Evolutionary conservation across 192 early-diverging fungal genomes (phyloP).

Genomic region (Pecoramyces ruminantium): DNA sequence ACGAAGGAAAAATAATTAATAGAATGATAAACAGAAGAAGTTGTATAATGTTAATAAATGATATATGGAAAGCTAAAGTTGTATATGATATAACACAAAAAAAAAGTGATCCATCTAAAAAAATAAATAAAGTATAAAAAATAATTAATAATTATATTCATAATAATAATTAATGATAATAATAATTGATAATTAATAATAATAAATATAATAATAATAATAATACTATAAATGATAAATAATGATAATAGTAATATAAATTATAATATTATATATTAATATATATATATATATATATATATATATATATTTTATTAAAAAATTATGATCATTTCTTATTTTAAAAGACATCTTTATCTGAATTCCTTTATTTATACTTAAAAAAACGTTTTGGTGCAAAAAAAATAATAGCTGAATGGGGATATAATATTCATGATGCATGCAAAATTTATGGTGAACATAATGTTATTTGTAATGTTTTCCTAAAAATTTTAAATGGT

Average conservation of each 20-base stretch:
- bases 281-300: too few species aligned
- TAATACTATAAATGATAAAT: too few species aligned
- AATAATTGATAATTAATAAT: too few species aligned
- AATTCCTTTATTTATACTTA: conserved; percentile 31
- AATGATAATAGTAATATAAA: too few species aligned
- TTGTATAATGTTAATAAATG: conserved; percentile 16
- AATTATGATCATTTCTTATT: too few species aligned
- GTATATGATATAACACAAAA: conserved; percentile 14
- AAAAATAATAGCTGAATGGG: conserved; percentile 36
- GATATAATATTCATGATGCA: conserved; percentile 28
- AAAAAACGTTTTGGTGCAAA: conserved; percentile 39
- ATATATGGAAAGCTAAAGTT: conserved; percentile 35
- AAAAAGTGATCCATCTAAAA: background rate
- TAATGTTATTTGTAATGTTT: conserved; percentile 17
- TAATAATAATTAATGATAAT: too few species aligned
- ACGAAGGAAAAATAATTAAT: conserved; percentile 28
- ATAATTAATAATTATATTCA: too few species aligned
- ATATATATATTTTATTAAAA: too few species aligned
- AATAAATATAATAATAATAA: too few species aligned
- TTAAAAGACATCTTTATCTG: conserved; percentile 14
- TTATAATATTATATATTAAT: too few species aligned
- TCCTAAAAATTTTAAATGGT: conserved; percentile 20
- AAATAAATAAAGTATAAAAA: background rate
- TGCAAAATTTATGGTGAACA: conserved; percentile 10
- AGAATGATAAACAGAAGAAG: conserved; percentile 17